Evolutionary conservation across 78 protist species (phyloP), one percentile per base, ranked within the genome.

Genomic region (Dictyostelium intermedium): DNA sequence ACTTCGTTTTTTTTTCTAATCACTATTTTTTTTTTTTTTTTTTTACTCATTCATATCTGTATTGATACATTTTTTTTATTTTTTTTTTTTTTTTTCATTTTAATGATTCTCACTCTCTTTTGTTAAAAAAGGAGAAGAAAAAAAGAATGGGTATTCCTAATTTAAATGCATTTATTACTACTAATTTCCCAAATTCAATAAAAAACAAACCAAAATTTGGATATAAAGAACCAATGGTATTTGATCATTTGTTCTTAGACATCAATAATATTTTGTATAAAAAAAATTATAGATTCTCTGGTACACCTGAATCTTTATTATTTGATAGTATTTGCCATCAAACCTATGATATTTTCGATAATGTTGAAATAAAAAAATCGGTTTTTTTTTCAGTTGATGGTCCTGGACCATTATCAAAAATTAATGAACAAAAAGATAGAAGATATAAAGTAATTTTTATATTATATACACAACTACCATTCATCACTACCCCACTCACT

Each of bases 361-460:
- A 23, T 0, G 0, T 27, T 11, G 5, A 66, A 2, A 5, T 72
- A 16, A 63, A 14, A 47, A 14, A 80, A 6, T 11, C 69, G 23
- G n/a, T 87, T 37, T 63, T 79, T 37, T 32, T 60, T 32, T 23
- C 81, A 27, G 30, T 87, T 7, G 93, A 87, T 63, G 93, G 93
- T 0, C 93, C 93, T n/a, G 84, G 84, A 14, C 93, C 93, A 50
- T 3, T 60, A 18, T 53, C 93, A 25, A 87, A 87, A 79, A 13
- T 87, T 23, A 11, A 14, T 14, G 80, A 50, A 30, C 93, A 87
- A 45, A 87, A 74, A 87, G n/a, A 30, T 2, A 87, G 93, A 87
- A 47, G 93, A 39, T 45, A 37, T 9, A 27, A 16, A 5, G 93
- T 87, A 87, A 25, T 23, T n/a, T 53, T 23, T 37, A 9, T 27